These are phyloP conservation scores for Protomyces arabidopsidicola DNA, from an alignment of 1,139 yeast species.

Conservation along the genomic window DNA sequence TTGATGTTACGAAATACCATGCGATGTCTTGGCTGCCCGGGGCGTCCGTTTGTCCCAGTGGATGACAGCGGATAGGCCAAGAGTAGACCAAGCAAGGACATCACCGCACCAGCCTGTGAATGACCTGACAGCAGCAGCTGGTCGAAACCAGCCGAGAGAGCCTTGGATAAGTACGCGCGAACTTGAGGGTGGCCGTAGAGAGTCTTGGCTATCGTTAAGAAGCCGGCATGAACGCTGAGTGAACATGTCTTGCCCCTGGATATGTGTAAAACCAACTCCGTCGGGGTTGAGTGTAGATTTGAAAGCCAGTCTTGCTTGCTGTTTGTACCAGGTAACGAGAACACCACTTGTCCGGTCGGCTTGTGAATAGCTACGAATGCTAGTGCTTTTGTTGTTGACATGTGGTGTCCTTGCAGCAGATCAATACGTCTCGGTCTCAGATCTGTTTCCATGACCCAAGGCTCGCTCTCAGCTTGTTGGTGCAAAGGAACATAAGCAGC, in stretches of 20 bases:
- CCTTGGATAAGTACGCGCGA: neutral
- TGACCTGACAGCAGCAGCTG: conserved; percentile 8
- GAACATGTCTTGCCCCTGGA: neutral
- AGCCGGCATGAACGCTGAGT: conserved; percentile 10
- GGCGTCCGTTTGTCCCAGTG: neutral
- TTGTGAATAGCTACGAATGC: conserved; percentile 6
- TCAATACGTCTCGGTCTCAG: neutral
- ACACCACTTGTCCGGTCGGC: conserved; percentile 3
- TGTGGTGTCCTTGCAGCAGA: conserved; percentile 15
- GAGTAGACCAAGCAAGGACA: conserved; percentile 10
- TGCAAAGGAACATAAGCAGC: neutral
- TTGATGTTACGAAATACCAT: neutral
- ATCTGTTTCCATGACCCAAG: conserved; percentile 5
- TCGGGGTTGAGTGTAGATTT: conserved; percentile 15
- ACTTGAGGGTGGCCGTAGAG: conserved; percentile 3
- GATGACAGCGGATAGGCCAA: neutral
- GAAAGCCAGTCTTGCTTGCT: conserved; percentile 19
- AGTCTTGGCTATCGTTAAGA: conserved; percentile 14
- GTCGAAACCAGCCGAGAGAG: conserved; percentile 5
- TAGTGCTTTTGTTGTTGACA: conserved; percentile 14
- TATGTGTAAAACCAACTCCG: conserved; percentile 1
- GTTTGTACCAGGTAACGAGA: conserved; percentile 21
- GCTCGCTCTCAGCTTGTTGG: neutral
- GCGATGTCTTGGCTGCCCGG: neutral
- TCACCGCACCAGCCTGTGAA: conserved; percentile 24